Evolutionary conservation across 1,284 basidiomycete species (phyloP).

Genomic region (Fistulinella cinereoalba): DNA sequence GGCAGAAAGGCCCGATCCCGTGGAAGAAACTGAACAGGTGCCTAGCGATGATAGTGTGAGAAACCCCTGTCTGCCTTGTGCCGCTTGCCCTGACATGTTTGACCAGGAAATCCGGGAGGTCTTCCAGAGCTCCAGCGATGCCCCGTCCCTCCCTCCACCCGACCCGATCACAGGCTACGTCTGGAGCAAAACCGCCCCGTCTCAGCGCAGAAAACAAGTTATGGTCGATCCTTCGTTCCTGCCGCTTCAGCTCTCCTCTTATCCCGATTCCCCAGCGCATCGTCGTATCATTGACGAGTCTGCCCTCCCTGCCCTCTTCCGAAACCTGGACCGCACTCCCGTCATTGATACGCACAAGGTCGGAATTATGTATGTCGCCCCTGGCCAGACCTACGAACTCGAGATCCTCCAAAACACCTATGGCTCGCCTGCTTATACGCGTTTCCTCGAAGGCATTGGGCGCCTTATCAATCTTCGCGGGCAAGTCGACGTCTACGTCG

Average conservation of each 20-base stretch:
- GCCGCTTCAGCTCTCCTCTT: slow-evolving; percentile 83
- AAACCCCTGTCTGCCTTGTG: not conserved
- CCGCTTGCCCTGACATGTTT: slow-evolving; percentile 10
- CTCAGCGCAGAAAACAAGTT: slow-evolving; percentile 83
- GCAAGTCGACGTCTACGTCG: slow-evolving; percentile 92
- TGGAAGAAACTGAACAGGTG: slow-evolving; percentile 7
- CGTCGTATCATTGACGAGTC: slow-evolving; percentile 58
- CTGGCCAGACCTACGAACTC: slow-evolving; percentile 80
- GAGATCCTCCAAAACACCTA: slow-evolving; percentile 91
- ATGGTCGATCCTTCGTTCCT: slow-evolving; percentile 86
- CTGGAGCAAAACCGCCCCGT: slow-evolving; percentile 82
- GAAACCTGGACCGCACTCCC: slow-evolving; percentile 80
- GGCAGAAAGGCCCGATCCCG: slow-evolving; percentile 27
- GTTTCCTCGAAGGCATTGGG: slow-evolving; percentile 89
- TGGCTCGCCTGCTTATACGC: slow-evolving; percentile 92
- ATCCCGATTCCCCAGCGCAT: slow-evolving; percentile 49
- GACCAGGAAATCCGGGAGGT: slow-evolving; percentile 24
- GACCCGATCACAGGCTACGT: slow-evolving; percentile 78
- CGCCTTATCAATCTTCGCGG: slow-evolving; percentile 88
- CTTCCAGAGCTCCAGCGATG: slow-evolving; percentile 3
- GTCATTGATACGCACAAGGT: slow-evolving; percentile 99
- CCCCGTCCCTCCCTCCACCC: slow-evolving; percentile 40
- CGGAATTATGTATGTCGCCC: slow-evolving; percentile 94
- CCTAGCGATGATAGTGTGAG: slow-evolving; percentile 13
- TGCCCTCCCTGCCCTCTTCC: slow-evolving; percentile 54